Base-by-base conservation (phyloP, 768 basidiomycete species). In the Tylopilus balloui region DNA sequence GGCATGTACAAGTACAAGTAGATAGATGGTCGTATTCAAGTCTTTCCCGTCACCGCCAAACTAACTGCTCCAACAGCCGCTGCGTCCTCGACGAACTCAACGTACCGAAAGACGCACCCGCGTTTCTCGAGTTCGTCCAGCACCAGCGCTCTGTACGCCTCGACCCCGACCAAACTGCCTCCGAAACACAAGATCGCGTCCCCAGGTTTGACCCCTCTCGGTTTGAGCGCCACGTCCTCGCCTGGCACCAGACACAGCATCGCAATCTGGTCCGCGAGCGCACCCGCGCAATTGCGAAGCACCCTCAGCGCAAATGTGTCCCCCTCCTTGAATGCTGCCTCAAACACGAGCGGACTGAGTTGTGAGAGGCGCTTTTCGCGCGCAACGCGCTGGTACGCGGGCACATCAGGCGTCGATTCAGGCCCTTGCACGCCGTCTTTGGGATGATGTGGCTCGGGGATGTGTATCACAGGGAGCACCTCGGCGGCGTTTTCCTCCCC, bases 301-400 rank as follows among this genome's bases (percentile, higher is more conserved):
- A 90, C 78, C 24, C 70, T 70, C 40, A 83, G 56, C 1, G 88
- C 88, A 25, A 89, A 73, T 32, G 77, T 70, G 58, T 92, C 88
- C 14, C 66, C 64, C 39, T 86, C 76, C 35, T 80, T 75, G 66
- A 90, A 88, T 6, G 87, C 88, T 1, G 86, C 80, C 3, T 75
- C 69, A 61, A 92, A 92, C n/a, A 91, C 86, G 37, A 89, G 65
- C 3, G 88, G 88, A 4, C 83, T 71, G 15, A 91, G 80, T 29
- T 79, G 76, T 3, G 88, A 88, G 12, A 92, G 72, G 1, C 89
- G 80, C 57, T 84, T 84, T 70, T 92, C 88, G 51, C 83, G 77
- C 6, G 77, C 66, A 35, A 77, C 57, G 21, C 45, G 62, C 28
- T 56, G 60, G 47, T 65, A 63, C 21, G 47, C 51, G 6, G 65